These are phyloP conservation scores for Akanthomyces lecanii DNA, from an alignment of 2,329 filamentous ascomycete genomes.

Conservation along the genomic window DNA sequence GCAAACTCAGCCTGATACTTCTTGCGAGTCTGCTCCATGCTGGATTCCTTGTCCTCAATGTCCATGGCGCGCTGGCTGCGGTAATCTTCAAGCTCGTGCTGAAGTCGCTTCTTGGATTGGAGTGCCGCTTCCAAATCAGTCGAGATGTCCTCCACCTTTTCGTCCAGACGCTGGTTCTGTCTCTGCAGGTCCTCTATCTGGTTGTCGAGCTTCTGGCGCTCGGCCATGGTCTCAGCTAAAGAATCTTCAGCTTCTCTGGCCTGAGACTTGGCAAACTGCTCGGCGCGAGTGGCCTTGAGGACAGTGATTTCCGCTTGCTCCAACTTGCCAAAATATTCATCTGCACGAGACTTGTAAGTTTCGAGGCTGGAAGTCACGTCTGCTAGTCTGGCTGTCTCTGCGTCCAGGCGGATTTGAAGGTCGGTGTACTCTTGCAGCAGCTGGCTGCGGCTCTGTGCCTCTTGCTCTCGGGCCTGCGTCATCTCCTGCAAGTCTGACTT, in stretches of 20 bases:
- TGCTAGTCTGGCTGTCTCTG: constrained; percentile 76
- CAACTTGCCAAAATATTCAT: constrained; percentile 95
- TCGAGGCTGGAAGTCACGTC: constrained; percentile 81
- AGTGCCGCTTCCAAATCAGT: constrained; percentile 82
- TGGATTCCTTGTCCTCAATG: constrained; percentile 92
- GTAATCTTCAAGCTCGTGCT: constrained; percentile 97
- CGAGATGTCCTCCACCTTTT: constrained; percentile 84
- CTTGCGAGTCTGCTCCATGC: constrained; percentile 93
- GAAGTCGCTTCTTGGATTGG: constrained; percentile 88
- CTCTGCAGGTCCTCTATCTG: constrained; percentile 86
- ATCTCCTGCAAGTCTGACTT: constrained; percentile 82
- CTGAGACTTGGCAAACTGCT: constrained; percentile 90
- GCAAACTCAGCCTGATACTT: constrained; percentile 96
- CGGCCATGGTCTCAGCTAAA: constrained; percentile 84
- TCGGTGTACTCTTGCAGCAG: constrained; percentile 90
- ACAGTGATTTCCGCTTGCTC: constrained; percentile 96
- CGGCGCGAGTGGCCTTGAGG: constrained; percentile 83
- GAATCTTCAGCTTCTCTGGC: constrained; percentile 88
- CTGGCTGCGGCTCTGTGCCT: constrained; percentile 80
- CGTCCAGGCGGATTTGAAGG: constrained; percentile 86
- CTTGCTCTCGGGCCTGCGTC: constrained; percentile 73
- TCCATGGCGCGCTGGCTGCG: constrained; percentile 91
- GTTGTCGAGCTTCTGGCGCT: constrained; percentile 84
- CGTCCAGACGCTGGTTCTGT: constrained; percentile 84
- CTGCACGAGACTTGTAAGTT: constrained; percentile 85